Percentiles rank a stretch among this genome's conserved stretches.
Evolutionary conservation across 495 filamentous ascomycete species (phyloP).

Genomic region (Parmelia sp.): DNA sequence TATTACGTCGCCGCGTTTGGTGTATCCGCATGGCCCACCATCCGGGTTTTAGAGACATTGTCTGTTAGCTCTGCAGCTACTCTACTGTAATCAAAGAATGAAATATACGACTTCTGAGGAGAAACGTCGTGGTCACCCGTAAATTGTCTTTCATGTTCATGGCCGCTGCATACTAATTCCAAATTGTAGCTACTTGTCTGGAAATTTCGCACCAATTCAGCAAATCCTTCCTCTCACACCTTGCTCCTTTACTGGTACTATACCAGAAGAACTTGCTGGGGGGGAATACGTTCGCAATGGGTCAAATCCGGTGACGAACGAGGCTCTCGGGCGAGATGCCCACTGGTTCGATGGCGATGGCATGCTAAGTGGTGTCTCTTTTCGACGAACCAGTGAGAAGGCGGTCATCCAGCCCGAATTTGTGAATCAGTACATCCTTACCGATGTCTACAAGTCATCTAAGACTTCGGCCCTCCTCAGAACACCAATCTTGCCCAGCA

Average conservation of each 20-base stretch:
- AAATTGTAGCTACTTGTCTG: constrained; percentile 40
- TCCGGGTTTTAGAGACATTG: background rate
- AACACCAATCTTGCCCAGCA: constrained; percentile 53
- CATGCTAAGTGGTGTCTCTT: constrained; percentile 60
- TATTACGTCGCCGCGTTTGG: background rate
- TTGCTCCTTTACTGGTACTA: constrained; percentile 47
- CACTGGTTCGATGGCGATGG: constrained; percentile 71
- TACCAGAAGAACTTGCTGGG: constrained; percentile 53
- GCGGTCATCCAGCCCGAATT: constrained; percentile 48
- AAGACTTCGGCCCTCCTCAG: constrained; percentile 36
- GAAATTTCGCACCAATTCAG: constrained; percentile 60
- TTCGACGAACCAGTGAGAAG: constrained; percentile 34
- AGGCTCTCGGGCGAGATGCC: constrained; percentile 47
- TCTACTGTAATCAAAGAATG: background rate
- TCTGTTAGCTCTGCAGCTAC: background rate
- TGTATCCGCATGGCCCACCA: background rate
- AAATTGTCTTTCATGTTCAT: background rate
- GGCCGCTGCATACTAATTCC: background rate
- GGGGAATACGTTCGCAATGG: constrained; percentile 67
- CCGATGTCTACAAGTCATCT: constrained; percentile 52
- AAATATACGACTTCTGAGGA: background rate
- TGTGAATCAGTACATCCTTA: constrained; percentile 58
- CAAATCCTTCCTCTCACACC: constrained; percentile 41
- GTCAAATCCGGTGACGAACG: constrained; percentile 56
- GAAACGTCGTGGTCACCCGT: constrained; percentile 12